Evolutionary conservation across 371 early-diverging fungal species (phyloP), one percentile per base, ranked within the genome.

Genomic region (Mortierella sp.): DNA sequence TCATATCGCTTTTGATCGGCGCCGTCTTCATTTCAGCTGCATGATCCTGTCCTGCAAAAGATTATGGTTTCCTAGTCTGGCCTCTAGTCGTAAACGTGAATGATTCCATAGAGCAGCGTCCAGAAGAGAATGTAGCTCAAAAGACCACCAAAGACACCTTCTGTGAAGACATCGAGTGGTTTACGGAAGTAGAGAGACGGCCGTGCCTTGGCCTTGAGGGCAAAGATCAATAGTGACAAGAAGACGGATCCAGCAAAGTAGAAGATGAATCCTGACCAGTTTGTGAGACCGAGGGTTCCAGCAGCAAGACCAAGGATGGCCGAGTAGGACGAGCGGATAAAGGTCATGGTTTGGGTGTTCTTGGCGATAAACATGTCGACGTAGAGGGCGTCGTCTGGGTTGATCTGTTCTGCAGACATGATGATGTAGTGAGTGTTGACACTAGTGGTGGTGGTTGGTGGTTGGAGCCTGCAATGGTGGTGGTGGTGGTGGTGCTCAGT

Each of bases 81-180:
- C 88, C 91, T 34, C 34, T 85, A 89, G 69, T 89, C 91, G 67
- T 92, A 94, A 56, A 94, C 83, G 74, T 93, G 93, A 31, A 93
- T 92, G 63, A 93, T 82, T 46, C 94, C 93, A 54, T 90, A 91
- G 24, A 90, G 80, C 54, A 95, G 78, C n/a, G 95, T 95, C 86
- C 93, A 93, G 73, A 95, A 95, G 59, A 95, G 78, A 51, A 91
- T 84, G 73, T 88, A 93, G 37, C 89, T 88, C 67, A 93, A 81
- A 39, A 92, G 72, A n/a, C 89, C 88, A n/a, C 87, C 89, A 17
- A 87, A 49, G 17, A 92, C 86, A 8, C 92, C 93, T 51, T 90
- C 85, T 1, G 86, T 81, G 52, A 86, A 85, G 21, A 91, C 65
- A 63, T 85, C 87, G 47, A 79, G 72, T 31, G 83, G 77, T 21